phyloP scores from a whole-genome alignment of 2,329 filamentous ascomycete species.

The Aspergillus tamarii region DNA sequence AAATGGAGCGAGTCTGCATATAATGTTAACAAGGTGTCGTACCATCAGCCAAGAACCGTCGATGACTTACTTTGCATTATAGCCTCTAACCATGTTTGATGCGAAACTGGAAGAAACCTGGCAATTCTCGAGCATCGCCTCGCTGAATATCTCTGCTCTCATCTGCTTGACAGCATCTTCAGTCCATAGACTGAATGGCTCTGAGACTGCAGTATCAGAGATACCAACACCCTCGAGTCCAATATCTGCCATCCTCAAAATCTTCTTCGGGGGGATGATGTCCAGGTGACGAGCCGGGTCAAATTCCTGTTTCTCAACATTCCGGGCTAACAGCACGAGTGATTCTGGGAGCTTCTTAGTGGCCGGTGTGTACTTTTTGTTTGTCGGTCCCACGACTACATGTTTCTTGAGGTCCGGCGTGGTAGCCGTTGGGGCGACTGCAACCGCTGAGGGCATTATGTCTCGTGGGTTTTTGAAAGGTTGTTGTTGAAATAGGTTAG shows the following conservation, averaged over 20 bases:
- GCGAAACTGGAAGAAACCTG: slow-evolving; percentile 61
- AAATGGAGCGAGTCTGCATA: background rate
- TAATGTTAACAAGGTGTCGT: background rate
- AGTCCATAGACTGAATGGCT: slow-evolving; percentile 66
- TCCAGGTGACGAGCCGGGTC: slow-evolving; percentile 57
- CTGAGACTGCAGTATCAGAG: slow-evolving; percentile 63
- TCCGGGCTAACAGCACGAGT: slow-evolving; percentile 11
- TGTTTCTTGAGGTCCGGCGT: too few species aligned
- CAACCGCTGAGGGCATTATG: background rate
- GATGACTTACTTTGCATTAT: background rate
- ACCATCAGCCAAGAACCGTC: background rate
- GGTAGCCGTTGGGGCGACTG: background rate
- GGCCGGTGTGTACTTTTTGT: slow-evolving; percentile 22
- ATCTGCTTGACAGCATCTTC: slow-evolving; percentile 63
- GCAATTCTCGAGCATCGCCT: slow-evolving; percentile 58
- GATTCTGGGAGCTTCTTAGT: slow-evolving; percentile 17
- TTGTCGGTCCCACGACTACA: slow-evolving; percentile 16
- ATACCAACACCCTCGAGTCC: slow-evolving; percentile 56
- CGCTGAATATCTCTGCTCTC: slow-evolving; percentile 60
- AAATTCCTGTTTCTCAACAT: slow-evolving; percentile 41
- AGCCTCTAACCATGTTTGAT: slow-evolving; percentile 53
- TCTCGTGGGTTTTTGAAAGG: background rate
- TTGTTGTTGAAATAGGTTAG: background rate
- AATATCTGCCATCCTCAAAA: slow-evolving; percentile 61
- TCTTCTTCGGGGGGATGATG: slow-evolving; percentile 53